A percentile compares a stretch with the other conserved stretches of the same genome.
These are phyloP conservation scores for Vinca major DNA, from an alignment of 305 asterid genomes.

Conservation along the genomic window DNA sequence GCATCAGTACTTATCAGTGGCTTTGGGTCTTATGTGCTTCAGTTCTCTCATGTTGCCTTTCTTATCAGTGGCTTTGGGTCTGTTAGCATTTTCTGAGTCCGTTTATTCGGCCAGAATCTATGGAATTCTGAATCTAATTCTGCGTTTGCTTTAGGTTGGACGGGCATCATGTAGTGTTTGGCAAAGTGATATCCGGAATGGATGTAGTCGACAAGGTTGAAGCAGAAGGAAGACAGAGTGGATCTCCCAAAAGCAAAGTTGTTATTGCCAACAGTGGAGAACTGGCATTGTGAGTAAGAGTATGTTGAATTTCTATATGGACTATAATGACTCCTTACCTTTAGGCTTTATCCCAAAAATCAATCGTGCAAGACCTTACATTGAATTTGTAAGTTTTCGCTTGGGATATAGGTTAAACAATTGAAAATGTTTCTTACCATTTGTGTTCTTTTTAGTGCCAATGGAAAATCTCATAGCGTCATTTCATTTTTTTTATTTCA, in stretches of 20 bases:
- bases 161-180: constrained; percentile 81
- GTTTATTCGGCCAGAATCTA: background rate
- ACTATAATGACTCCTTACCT: background rate
- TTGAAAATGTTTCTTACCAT: too few relatives aligned
- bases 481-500: too few relatives aligned
- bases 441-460: background rate
- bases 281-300: constrained; percentile 29
- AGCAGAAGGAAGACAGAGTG: constrained; percentile 48
- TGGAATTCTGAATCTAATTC: background rate
- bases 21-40: background rate
- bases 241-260: constrained; percentile 49
- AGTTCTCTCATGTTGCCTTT: background rate
- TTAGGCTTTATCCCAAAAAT: background rate
- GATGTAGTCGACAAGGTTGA: constrained; percentile 65
- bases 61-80: background rate
- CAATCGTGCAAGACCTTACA: background rate
- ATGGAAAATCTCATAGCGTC: background rate
- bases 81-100: background rate
- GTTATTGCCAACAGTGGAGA: constrained; percentile 55
- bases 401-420: background rate
- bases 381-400: too few relatives aligned
- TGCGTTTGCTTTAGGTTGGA: constrained; percentile 51
- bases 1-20: background rate
- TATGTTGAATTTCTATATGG: background rate
- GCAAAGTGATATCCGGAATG: constrained; percentile 80